phyloP scores from a whole-genome alignment of 768 basidiomycete genomes.

The Agrocybe chaxingu region DNA sequence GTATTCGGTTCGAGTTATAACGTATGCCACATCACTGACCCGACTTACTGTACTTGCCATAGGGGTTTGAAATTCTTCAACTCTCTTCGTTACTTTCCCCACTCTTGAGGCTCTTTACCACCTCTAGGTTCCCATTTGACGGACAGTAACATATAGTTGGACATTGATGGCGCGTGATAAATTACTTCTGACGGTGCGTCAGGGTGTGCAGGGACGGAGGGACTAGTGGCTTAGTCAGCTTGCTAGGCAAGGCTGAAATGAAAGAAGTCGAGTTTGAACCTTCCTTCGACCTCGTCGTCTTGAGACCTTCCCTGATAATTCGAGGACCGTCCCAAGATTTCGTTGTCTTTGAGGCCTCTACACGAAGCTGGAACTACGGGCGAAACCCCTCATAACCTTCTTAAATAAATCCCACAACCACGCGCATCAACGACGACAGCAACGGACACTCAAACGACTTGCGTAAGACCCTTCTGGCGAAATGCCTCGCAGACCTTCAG shows the following conservation, averaged over 20 bases:
- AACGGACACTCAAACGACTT: not conserved
- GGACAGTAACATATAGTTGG: no score
- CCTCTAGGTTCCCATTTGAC: no score
- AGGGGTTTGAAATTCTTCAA: no score
- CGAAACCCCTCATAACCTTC: constrained; percentile 4
- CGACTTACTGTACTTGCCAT: no score
- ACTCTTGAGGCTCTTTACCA: no score
- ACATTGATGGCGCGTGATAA: no score
- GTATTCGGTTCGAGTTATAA: no score
- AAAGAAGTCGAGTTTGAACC: constrained; percentile 8
- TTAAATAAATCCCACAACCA: not conserved
- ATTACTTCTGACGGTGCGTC: no score
- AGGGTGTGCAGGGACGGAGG: not conserved
- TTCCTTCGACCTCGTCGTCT: constrained; percentile 22
- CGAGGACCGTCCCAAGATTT: constrained; percentile 16
- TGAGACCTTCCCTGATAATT: constrained; percentile 16
- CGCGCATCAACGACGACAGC: not conserved
- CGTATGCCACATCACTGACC: no score
- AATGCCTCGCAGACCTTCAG: constrained; percentile 63
- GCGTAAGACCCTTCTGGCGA: constrained; percentile 1
- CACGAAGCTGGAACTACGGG: not conserved
- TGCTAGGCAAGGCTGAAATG: constrained; percentile 16
- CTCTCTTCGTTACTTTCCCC: no score
- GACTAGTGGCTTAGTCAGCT: constrained; percentile 21
- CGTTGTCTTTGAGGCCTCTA: not conserved